phyloP scores from a whole-genome alignment of 2,329 filamentous ascomycete genomes.

The Colletotrichum sp. region DNA sequence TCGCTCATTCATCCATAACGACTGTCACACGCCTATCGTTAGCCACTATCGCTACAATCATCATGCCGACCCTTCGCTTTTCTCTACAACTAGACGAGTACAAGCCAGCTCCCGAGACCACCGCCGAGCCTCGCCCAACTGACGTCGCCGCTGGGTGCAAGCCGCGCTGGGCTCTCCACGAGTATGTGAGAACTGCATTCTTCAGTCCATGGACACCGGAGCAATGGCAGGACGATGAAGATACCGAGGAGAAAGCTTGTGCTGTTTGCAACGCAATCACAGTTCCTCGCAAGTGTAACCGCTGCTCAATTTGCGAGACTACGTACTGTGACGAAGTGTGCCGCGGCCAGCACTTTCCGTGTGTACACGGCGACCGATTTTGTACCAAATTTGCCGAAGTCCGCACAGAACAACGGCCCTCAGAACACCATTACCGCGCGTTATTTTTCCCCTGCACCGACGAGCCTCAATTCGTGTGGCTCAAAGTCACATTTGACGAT shows the following conservation, averaged over 20 bases:
- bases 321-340: background rate
- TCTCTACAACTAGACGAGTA: background rate
- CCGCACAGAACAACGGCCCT: background rate
- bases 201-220: accelerated
- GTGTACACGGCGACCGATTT: accelerated
- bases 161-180: background rate
- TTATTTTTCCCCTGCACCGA: accelerated
- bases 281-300: background rate
- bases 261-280: background rate
- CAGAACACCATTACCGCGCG: background rate
- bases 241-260: background rate
- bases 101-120: background rate
- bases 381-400: accelerated
- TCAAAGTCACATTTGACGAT: background rate
- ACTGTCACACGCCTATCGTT: background rate
- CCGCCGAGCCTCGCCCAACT: background rate
- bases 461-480: background rate
- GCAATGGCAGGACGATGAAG: background rate
- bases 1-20: background rate
- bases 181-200: accelerated
- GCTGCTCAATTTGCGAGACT: background rate
- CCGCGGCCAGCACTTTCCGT: too few relatives aligned
- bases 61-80: background rate
- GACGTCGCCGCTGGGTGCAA: background rate
- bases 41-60: background rate